These are phyloP conservation scores for Apiospora phragmitis DNA, from an alignment of 2,329 filamentous ascomycete genomes.

Conservation along the genomic window DNA sequence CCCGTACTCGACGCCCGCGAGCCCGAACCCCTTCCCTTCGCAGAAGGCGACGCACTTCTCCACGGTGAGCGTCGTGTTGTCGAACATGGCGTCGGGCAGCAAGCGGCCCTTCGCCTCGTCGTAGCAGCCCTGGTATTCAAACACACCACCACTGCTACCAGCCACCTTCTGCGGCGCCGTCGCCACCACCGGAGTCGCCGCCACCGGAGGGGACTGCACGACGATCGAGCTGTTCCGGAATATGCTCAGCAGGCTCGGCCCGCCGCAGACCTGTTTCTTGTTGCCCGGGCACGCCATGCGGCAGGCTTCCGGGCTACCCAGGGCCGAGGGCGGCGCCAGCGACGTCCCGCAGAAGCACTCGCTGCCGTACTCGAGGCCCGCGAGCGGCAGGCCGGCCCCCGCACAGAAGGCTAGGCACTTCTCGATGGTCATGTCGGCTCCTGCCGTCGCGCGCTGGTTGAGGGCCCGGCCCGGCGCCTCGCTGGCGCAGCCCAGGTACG, in stretches of 20 bases:
- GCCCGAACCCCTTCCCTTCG: slow-evolving; percentile 33
- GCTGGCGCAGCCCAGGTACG: slow-evolving; percentile 21
- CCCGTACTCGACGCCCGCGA: slow-evolving; percentile 39
- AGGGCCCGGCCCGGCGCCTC: slow-evolving; percentile 27
- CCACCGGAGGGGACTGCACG: too few species aligned
- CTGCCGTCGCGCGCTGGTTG: slow-evolving; percentile 16
- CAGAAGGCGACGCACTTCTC: slow-evolving; percentile 31
- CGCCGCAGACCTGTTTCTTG: slow-evolving; percentile 36
- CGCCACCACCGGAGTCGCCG: not conserved
- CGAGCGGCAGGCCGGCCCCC: slow-evolving; percentile 19
- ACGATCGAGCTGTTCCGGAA: not conserved
- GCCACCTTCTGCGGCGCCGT: not conserved
- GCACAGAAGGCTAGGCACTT: slow-evolving; percentile 23
- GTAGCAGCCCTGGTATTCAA: slow-evolving; percentile 14
- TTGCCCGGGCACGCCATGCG: slow-evolving; percentile 40
- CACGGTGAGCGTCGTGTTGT: slow-evolving; percentile 33
- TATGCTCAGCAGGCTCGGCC: slow-evolving; percentile 24
- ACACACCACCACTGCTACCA: slow-evolving; percentile 4
- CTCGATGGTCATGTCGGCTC: slow-evolving; percentile 28
- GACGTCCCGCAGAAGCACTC: slow-evolving; percentile 30
- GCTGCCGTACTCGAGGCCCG: slow-evolving; percentile 25
- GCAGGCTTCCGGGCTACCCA: slow-evolving; percentile 43
- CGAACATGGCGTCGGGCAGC: slow-evolving; percentile 15
- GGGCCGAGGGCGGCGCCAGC: slow-evolving; percentile 32
- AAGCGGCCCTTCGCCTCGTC: slow-evolving; percentile 9